Percentiles rank a stretch among this genome's conserved stretches.
Conservation (phyloP, 257 asterid species). For the Ajuga chamaepitys region DNA sequence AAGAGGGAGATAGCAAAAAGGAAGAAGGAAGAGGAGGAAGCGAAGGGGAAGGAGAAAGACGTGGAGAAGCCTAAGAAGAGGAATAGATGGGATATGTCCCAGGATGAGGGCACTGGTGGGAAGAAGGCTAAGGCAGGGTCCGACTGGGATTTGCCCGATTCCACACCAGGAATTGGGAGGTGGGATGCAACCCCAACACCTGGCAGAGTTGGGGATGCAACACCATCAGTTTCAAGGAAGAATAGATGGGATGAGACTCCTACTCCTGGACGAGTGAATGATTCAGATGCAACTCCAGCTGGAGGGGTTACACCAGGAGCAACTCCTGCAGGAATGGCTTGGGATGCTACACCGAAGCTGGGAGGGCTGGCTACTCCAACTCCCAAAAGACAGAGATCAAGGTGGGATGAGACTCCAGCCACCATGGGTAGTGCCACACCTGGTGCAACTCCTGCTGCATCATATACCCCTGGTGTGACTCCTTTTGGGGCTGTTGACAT, state of each 20-base stretch:
- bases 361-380: slow-evolving; percentile 83
- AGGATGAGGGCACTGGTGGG: slow-evolving; percentile 52
- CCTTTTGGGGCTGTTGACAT: slow-evolving; percentile 73
- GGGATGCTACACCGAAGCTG: slow-evolving; percentile 86
- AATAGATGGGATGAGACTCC: slow-evolving; percentile 98
- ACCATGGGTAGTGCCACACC: slow-evolving; percentile 94
- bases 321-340: slow-evolving; percentile 90
- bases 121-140: slow-evolving; percentile 67
- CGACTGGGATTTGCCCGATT: slow-evolving; percentile 88
- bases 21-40: slow-evolving; percentile 74
- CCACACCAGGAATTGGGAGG: slow-evolving; percentile 86
- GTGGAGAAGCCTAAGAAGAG: slow-evolving; percentile 80
- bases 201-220: slow-evolving; percentile 87
- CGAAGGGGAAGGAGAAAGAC: slow-evolving; percentile 41
- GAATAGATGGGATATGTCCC: slow-evolving; percentile 90
- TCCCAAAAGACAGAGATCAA: slow-evolving; percentile 89
- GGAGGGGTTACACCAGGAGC: slow-evolving; percentile 90
- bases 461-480: slow-evolving; percentile 81
- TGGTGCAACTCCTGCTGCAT: slow-evolving; percentile 81
- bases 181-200: slow-evolving; percentile 99
- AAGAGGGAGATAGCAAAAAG: slow-evolving; percentile 68
- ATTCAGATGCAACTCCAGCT: slow-evolving; percentile 83
- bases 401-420: slow-evolving; percentile 98
- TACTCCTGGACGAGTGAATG: slow-evolving; percentile 77
- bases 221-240: slow-evolving; percentile 62